Percentiles rank a stretch among this genome's conserved stretches.
phyloP scores from a whole-genome alignment of 1,284 basidiomycete species.

The Amylostereum chailletii region DNA sequence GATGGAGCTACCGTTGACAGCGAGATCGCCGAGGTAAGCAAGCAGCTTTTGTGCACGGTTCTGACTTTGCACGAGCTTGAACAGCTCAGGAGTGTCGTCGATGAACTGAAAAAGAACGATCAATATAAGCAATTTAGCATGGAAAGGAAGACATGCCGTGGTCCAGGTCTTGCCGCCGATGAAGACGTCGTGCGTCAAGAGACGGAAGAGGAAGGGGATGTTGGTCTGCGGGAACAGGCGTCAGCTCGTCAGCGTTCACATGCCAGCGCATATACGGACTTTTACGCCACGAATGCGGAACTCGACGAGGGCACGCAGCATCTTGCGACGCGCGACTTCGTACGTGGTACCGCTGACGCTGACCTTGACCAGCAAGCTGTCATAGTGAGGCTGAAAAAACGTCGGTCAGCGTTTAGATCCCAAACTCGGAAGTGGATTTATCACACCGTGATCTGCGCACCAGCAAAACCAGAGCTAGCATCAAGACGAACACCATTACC shows the following conservation, averaged over 20 bases:
- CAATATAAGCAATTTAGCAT: slow-evolving; percentile 1
- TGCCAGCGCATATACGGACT: slow-evolving; percentile 29
- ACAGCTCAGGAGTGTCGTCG: slow-evolving; percentile 97
- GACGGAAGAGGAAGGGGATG: slow-evolving; percentile 98
- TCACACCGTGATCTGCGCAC: slow-evolving; percentile 93
- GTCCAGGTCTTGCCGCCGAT: slow-evolving; percentile 98
- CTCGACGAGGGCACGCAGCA: slow-evolving; percentile 97
- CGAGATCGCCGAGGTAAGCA: slow-evolving; percentile 94
- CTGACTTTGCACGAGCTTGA: slow-evolving; percentile 96
- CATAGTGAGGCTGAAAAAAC: slow-evolving; percentile 82
- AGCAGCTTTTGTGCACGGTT: slow-evolving; percentile 98
- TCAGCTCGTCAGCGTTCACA: slow-evolving; percentile 3
- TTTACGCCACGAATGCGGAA: slow-evolving; percentile 99
- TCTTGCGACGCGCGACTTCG: slow-evolving; percentile 97
- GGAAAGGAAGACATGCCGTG: slow-evolving; percentile 47
- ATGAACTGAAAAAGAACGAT: slow-evolving; percentile 66
- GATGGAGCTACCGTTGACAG: slow-evolving; percentile 97
- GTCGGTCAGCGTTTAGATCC: background rate
- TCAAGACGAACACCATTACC: slow-evolving; percentile 98
- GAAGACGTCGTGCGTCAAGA: slow-evolving; percentile 97
- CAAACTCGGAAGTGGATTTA: background rate
- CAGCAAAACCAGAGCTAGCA: slow-evolving; percentile 95
- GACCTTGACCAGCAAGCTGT: slow-evolving; percentile 96
- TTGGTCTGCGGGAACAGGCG: slow-evolving; percentile 60
- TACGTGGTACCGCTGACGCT: slow-evolving; percentile 96